Evolutionary conservation across 1,139 yeast genomes (phyloP), one percentile per base, ranked within the genome.

Genomic region (Geotrichum bryndzae): DNA sequence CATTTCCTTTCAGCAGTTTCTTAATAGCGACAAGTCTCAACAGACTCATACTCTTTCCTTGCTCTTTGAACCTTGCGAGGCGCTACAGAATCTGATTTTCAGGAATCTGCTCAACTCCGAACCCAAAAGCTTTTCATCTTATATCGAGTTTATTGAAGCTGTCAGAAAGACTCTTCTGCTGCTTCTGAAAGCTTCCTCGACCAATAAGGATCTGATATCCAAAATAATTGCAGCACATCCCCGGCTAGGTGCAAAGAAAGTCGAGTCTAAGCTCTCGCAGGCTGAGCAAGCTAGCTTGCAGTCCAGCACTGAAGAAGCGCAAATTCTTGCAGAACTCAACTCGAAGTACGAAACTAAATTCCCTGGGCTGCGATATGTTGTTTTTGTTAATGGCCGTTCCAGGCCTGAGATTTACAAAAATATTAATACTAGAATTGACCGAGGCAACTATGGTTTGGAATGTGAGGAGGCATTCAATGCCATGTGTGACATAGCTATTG

Each of bases 401-500:
- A 79, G 96, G 65, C 78, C 80, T 4, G 84, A 75, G 33, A 84
- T 91, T 29, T 86, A 89, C 84, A 74, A 75, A 31, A 79, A 86
- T 68, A 90, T 91, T 92, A 73, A 73, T 56, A 66, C 68, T 27
- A 79, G 97, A 64, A 88, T 91, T 11, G 73, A 71, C 2, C 76
- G 87, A 60, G 77, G 77, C 31, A 82, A 86, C 69, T 80, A 84
- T 61, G 69, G 67, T 3, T 62, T 68, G 50, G 97, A 91, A 72
- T 81, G 84, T 64, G 61, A 64, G 11, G 88, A 85, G 56, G 96
- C 96, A 0, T 82, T 90, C 69, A 79, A 86, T 67, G 88, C 96
- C 50, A 90, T 91, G 96, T 89, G 96, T 74, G 96, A 89, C 73
- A 91, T 91, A 64, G 97, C 97, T 0, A 69, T 80, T 46, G 96